Evolutionary conservation across 129 eudicot genomes (phyloP).

Genomic region (Arctium minus): DNA sequence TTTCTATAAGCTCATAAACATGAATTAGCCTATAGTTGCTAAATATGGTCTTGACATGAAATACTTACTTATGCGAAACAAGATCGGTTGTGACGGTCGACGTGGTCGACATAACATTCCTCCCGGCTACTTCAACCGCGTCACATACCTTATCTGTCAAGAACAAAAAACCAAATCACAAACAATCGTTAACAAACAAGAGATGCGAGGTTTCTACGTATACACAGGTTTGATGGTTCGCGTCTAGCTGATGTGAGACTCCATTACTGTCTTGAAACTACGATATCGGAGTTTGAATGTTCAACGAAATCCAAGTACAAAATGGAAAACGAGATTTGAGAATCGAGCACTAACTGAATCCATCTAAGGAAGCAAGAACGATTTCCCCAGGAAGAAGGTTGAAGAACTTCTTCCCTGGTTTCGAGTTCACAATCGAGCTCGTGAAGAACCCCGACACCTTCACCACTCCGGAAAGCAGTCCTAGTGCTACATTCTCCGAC

Average conservation of each 20-base stretch:
- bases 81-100: constrained; percentile 76
- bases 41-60: not conserved
- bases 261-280: no score
- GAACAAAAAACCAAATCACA: not conserved
- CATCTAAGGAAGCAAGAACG: constrained; percentile 82
- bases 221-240: not conserved
- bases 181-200: not conserved
- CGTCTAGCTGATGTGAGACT: not conserved
- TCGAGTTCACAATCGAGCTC: constrained; percentile 61
- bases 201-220: not conserved
- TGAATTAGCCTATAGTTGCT: not conserved
- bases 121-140: constrained; percentile 90
- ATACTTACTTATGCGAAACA: constrained; percentile 62
- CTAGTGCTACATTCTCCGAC: constrained; percentile 73
- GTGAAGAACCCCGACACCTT: constrained; percentile 83
- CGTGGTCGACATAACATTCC: constrained; percentile 77
- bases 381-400: constrained; percentile 87
- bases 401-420: constrained; percentile 68
- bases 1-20: not conserved
- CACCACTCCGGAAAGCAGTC: constrained; percentile 79
- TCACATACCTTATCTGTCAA: constrained; percentile 69
- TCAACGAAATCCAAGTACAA: not conserved
- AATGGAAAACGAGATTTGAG: not conserved
- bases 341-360: constrained; percentile 55
- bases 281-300: not conserved